Base-by-base conservation (phyloP, 768 basidiomycete genomes). In the Podaxis sp. region DNA sequence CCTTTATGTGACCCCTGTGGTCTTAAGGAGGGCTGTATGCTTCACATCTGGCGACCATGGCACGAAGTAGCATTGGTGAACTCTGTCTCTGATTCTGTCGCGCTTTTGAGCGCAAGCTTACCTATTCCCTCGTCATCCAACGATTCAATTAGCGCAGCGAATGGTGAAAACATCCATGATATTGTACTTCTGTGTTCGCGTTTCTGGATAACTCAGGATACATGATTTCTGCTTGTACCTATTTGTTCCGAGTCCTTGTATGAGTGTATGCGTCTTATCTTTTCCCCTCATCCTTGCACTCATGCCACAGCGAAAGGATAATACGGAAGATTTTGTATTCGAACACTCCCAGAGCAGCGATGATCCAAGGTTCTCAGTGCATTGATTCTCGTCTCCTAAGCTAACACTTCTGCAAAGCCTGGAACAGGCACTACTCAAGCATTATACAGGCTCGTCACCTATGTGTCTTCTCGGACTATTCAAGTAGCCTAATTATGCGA, bases 11-110 rank as follows among this genome's bases (percentile, higher is more conserved):
- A 61, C 14, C 59, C 51, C 21, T 5, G 28, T 5, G n/a, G 53
- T 35, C 52, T 61, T 16, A 46, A 9, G 21, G 59, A 54, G 21
- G 59, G 59, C 0, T 47, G 44, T 21, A 67, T 79, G 14, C 65
- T 70, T 36, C 42, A 73, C 47, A 71, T 79, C 5, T 85, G 83
- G 80, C 66, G 73, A 38, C 84, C 85, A 3, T 86, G 82, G 82
- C 74, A 79, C 2, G 76, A 76, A 51, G 65, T 79, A 5, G 56
- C 50, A 21, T 56, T 66, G 18, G 14, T 25, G 18, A 16, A 50
- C 28, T 42, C 59, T 13, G 16, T 59, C 28, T 23, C 47, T 10
- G 57, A 52, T 13, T 55, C 64, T n/a, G 60, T 55, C 42, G 65
- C 62, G 2, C 64, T 61, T 28, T 67, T 66, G 11, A 70, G 68